A percentile compares a stretch with the other conserved stretches of the same genome.
Evolutionary conservation across 2,329 filamentous ascomycete species (phyloP).

Genomic region (Colletotrichum paranaense): DNA sequence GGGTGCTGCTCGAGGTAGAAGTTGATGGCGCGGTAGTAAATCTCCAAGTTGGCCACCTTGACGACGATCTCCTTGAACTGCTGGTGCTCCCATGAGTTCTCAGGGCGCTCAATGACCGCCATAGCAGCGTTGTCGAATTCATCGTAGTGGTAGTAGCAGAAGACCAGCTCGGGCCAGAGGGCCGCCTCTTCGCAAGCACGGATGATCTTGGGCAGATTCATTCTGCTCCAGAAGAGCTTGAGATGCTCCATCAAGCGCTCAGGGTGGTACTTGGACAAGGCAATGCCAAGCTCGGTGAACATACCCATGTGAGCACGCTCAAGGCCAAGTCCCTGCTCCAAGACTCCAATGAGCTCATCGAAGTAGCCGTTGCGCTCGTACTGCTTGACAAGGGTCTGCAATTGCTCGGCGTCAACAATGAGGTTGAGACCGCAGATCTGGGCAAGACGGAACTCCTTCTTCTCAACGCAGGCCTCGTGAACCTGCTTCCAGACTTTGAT

Average conservation of each 20-base stretch:
- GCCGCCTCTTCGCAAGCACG: conserved; percentile 92
- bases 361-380: conserved; percentile 99
- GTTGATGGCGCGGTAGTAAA: conserved; percentile 97
- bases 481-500: conserved; percentile 99
- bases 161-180: conserved; percentile 96
- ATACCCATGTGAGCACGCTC: conserved; percentile 96
- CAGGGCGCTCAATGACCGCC: conserved; percentile 96
- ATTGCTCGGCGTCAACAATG: conserved; percentile 96
- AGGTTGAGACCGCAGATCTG: conserved; percentile 99
- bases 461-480: conserved; percentile 93
- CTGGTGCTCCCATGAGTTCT: conserved; percentile 99
- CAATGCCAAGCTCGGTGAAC: conserved; percentile 94
- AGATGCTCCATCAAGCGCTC: conserved; percentile 98
- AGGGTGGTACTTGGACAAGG: conserved; percentile 92
- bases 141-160: conserved; percentile 98
- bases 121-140: conserved; percentile 98
- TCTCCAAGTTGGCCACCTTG: conserved; percentile 98
- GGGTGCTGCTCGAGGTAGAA: conserved; percentile 99
- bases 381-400: conserved; percentile 92
- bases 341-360: conserved; percentile 92
- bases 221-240: conserved; percentile 97
- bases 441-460: conserved; percentile 98
- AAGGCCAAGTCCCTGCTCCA: conserved; percentile 94
- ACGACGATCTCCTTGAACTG: conserved; percentile 99
- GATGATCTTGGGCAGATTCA: conserved; percentile 98